phyloP scores from a whole-genome alignment of 805 yeast species.

The Candida broadrunensis region DNA sequence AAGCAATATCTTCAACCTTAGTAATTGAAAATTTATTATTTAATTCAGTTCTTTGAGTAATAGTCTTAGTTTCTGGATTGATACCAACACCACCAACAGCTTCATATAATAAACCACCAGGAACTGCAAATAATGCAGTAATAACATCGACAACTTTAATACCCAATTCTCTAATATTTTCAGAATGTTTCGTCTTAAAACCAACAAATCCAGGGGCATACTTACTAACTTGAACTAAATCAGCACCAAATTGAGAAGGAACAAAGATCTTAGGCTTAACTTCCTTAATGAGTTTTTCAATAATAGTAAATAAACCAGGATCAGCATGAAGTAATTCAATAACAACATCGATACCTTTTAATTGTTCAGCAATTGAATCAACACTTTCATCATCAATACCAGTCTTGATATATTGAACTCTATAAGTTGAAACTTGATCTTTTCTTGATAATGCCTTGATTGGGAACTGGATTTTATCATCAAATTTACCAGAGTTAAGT shows the following conservation, averaged over 20 bases:
- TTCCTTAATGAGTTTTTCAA: constrained; percentile 34
- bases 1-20: constrained; percentile 40
- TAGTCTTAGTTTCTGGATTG: constrained; percentile 28
- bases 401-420: constrained; percentile 36
- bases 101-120: constrained; percentile 24
- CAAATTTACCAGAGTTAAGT: constrained; percentile 39
- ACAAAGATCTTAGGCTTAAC: constrained; percentile 49
- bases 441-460: constrained; percentile 49
- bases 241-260: constrained; percentile 60
- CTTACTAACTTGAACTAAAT: constrained; percentile 23
- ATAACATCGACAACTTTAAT: constrained; percentile 9
- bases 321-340: constrained; percentile 38
- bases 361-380: constrained; percentile 29
- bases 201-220: constrained; percentile 32
- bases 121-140: constrained; percentile 8
- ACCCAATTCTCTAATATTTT: constrained; percentile 30
- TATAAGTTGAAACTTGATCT: constrained; percentile 26
- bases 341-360: constrained; percentile 50
- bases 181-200: constrained; percentile 33
- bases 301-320: constrained; percentile 25
- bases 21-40: constrained; percentile 31
- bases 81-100: constrained; percentile 30
- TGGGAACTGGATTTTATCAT: constrained; percentile 41
- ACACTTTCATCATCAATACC: constrained; percentile 19
- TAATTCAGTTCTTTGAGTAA: constrained; percentile 39